Conservation (phyloP, 495 filamentous ascomycete species). For the Ramalina peruviana region DNA sequence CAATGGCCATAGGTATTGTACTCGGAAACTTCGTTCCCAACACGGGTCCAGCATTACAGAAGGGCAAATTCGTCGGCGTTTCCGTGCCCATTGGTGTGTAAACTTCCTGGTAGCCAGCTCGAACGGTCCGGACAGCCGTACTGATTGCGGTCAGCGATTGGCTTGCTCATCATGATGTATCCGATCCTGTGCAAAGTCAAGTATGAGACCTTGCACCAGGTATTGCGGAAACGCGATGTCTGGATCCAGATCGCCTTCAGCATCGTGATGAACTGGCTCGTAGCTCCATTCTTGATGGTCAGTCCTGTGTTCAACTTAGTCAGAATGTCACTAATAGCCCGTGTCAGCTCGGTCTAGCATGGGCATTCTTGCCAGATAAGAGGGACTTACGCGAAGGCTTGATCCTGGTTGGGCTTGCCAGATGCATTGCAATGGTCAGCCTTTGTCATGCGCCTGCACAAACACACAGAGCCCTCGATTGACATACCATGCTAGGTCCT, state of each 20-base stretch:
- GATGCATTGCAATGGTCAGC: conserved; percentile 75
- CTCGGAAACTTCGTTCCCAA: conserved; percentile 64
- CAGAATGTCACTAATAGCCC: neutral
- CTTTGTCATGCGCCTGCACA: neutral
- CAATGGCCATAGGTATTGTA: conserved; percentile 68
- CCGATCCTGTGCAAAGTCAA: conserved; percentile 88
- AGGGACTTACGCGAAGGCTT: conserved; percentile 52
- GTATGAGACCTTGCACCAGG: conserved; percentile 61
- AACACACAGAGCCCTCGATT: neutral
- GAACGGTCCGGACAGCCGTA: neutral
- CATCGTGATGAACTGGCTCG: conserved; percentile 72
- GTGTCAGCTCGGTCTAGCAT: conserved; percentile 51
- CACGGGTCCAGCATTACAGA: conserved; percentile 47
- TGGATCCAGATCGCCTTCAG: conserved; percentile 76
- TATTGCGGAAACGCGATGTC: conserved; percentile 44
- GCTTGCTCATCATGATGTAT: conserved; percentile 89
- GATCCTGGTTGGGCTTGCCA: conserved; percentile 62
- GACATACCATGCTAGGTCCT: conserved; percentile 38
- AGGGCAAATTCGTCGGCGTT: conserved; percentile 59
- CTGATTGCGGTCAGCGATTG: conserved; percentile 41
- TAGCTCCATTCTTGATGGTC: conserved; percentile 86
- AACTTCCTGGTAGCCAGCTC: neutral
- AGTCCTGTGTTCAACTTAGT: conserved; percentile 5
- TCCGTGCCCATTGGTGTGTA: conserved; percentile 61
- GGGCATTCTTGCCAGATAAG: conserved; percentile 72